Percentiles rank a stretch among this genome's conserved stretches.
These are phyloP conservation scores for Diaporthe vaccinii DNA, from an alignment of 2,329 filamentous ascomycete genomes.

Conservation along the genomic window DNA sequence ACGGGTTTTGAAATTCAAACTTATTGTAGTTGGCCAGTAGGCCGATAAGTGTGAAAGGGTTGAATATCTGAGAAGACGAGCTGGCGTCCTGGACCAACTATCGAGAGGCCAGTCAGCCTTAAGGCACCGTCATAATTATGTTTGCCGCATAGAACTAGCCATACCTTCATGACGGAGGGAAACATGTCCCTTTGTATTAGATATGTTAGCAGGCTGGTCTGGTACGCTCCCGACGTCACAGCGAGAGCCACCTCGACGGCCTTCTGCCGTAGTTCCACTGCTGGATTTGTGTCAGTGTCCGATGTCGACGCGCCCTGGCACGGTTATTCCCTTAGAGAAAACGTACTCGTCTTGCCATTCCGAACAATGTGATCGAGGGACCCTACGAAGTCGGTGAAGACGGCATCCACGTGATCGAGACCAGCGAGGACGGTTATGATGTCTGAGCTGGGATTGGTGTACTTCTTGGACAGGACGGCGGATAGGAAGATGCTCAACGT, in stretches of 20 bases:
- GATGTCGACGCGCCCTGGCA: background rate
- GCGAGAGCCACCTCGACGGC: constrained; percentile 86
- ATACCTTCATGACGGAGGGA: constrained; percentile 92
- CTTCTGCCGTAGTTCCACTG: constrained; percentile 81
- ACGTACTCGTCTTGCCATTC: constrained; percentile 74
- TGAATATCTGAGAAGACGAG: constrained; percentile 71
- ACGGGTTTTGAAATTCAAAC: constrained; percentile 98
- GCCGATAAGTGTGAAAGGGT: constrained; percentile 86
- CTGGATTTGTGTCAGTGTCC: constrained; percentile 45
- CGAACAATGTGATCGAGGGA: constrained; percentile 87
- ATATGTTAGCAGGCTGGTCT: constrained; percentile 93
- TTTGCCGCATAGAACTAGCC: constrained; percentile 39
- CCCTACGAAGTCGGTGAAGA: constrained; percentile 90
- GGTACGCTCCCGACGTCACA: constrained; percentile 92
- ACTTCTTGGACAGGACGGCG: constrained; percentile 86
- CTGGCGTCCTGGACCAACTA: constrained; percentile 88
- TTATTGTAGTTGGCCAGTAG: constrained; percentile 98
- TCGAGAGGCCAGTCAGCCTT: constrained; percentile 30
- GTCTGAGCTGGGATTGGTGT: constrained; percentile 94
- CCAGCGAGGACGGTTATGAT: constrained; percentile 92
- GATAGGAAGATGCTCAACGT: constrained; percentile 91
- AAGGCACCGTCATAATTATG: background rate
- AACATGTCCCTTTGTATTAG: constrained; percentile 96
- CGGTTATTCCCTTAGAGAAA: background rate
- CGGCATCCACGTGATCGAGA: constrained; percentile 86